Evolutionary conservation across 176 grass and related monocot genomes (phyloP).

Genomic region (Thinopyrum elongatum): DNA sequence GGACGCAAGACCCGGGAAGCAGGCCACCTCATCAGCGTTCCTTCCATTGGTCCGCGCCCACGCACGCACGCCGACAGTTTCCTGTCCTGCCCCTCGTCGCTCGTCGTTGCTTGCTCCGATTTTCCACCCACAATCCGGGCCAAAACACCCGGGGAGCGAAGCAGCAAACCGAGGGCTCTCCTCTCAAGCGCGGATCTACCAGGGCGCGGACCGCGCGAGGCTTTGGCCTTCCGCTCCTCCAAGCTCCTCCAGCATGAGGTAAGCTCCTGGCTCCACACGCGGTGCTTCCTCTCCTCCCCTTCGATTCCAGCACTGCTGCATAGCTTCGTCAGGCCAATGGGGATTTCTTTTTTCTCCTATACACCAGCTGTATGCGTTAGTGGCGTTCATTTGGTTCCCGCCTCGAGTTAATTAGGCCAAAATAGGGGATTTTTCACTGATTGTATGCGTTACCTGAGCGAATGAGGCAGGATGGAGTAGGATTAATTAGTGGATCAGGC

Average conservation of each 20-base stretch:
- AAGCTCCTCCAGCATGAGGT: conserved; percentile 33
- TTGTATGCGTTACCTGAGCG: not conserved
- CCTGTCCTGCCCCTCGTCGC: not conserved
- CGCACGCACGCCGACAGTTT: too few species aligned
- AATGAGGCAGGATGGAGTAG: not conserved
- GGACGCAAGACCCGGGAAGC: too few species aligned
- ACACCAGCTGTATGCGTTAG: not conserved
- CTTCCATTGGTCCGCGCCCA: too few species aligned
- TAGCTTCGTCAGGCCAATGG: not conserved
- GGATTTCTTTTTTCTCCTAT: not conserved
- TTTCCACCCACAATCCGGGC: not conserved
- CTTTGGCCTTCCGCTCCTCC: not conserved
- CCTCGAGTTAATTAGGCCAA: not conserved
- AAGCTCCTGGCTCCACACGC: not conserved
- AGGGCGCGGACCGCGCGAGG: too few species aligned
- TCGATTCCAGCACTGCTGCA: not conserved
- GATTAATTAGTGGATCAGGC: conserved; percentile 8
- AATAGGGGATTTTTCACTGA: not conserved
- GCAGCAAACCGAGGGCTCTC: not conserved
- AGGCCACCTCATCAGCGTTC: too few species aligned
- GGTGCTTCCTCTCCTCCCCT: not conserved
- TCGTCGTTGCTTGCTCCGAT: conserved; percentile 21
- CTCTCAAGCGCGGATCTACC: too few species aligned
- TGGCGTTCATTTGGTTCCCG: not conserved
- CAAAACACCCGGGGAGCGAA: conserved; percentile 12